Percentiles rank a stretch among this genome's conserved stretches.
Evolutionary conservation across 192 early-diverging fungal species (phyloP).

Genomic region (Coemansia sp.): DNA sequence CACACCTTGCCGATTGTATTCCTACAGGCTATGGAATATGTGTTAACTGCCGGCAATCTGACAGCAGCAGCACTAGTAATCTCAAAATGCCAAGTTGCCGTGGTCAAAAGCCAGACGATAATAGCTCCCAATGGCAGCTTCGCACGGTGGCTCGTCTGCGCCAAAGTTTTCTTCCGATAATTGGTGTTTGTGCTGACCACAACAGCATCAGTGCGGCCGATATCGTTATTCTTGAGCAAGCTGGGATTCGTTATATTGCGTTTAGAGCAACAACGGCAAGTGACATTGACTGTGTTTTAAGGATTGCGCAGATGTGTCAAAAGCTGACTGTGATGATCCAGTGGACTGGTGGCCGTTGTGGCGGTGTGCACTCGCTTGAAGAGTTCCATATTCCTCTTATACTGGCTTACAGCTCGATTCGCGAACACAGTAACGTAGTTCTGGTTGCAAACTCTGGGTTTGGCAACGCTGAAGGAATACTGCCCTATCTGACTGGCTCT

Average conservation of each 20-base stretch:
- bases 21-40: slow-evolving; percentile 83
- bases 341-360: slow-evolving; percentile 95
- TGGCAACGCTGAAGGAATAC: slow-evolving; percentile 78
- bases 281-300: slow-evolving; percentile 74
- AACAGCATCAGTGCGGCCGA: slow-evolving; percentile 66
- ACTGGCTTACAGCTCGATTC: slow-evolving; percentile 77
- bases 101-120: slow-evolving; percentile 53
- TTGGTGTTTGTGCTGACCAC: slow-evolving; percentile 74
- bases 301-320: slow-evolving; percentile 77
- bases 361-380: slow-evolving; percentile 92
- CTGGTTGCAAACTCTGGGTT: slow-evolving; percentile 92
- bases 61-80: background rate
- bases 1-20: slow-evolving; percentile 71
- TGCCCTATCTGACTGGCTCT: slow-evolving; percentile 86
- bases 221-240: slow-evolving; percentile 66
- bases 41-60: slow-evolving; percentile 63
- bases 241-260: slow-evolving; percentile 79
- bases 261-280: slow-evolving; percentile 81
- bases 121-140: slow-evolving; percentile 71
- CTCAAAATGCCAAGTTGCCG: slow-evolving; percentile 11
- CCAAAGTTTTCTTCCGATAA: slow-evolving; percentile 81
- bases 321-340: slow-evolving; percentile 82
- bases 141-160: slow-evolving; percentile 72
- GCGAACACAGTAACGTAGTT: slow-evolving; percentile 77
- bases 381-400: slow-evolving; percentile 88